These are phyloP conservation scores for Oryza punctata DNA, from an alignment of 176 grass and related monocot genomes.

Conservation along the genomic window DNA sequence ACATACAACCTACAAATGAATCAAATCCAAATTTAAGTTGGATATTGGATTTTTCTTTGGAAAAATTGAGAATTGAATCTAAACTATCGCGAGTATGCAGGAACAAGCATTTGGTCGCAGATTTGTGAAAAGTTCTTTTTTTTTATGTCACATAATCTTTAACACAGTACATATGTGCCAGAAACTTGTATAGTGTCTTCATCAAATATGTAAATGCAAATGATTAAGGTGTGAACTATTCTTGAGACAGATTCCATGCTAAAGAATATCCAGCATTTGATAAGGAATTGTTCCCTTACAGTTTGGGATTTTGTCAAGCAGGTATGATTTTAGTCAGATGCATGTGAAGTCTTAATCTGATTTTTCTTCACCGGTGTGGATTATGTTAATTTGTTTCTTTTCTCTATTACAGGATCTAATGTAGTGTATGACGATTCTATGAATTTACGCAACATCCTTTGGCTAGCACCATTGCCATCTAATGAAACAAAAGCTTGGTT, in stretches of 20 bases:
- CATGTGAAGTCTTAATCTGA: neutral
- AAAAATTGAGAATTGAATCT: neutral
- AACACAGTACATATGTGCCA: neutral
- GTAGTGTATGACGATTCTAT: slow-evolving; percentile 79
- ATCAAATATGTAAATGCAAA: neutral
- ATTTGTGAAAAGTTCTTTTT: neutral
- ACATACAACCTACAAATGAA: neutral
- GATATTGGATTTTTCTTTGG: neutral
- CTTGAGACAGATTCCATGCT: slow-evolving; percentile 74
- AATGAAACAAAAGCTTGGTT: slow-evolving; percentile 68
- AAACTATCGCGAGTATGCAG: neutral
- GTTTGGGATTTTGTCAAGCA: slow-evolving; percentile 85
- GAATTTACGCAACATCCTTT: slow-evolving; percentile 91
- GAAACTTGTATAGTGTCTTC: neutral
- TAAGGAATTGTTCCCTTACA: slow-evolving; percentile 69
- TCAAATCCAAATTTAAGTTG: neutral
- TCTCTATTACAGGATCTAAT: slow-evolving; percentile 54
- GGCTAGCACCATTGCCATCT: slow-evolving; percentile 80
- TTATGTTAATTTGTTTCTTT: neutral
- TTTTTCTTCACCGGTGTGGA: neutral
- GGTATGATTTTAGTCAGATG: slow-evolving; percentile 45
- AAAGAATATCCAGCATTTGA: slow-evolving; percentile 91
- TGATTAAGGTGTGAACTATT: neutral
- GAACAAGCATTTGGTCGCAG: neutral
- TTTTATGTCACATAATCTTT: neutral